Evolutionary conservation across 257 asterid genomes (phyloP), one percentile per base, ranked within the genome.

Genomic region (Lycium barbarum): DNA sequence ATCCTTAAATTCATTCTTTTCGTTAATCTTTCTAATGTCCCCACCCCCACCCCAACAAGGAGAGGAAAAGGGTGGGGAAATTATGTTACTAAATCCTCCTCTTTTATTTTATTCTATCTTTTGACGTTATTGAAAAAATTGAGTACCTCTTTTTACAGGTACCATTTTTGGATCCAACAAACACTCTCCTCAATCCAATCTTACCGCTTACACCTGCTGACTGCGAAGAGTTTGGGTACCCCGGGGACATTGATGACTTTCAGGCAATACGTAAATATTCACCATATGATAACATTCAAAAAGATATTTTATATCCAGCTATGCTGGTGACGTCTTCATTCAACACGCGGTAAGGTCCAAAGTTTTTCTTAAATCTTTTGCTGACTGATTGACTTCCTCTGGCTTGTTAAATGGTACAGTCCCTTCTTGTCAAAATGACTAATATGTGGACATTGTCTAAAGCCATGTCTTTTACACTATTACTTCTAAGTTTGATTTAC

Each of bases 221-320:
- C 89, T 96, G 92, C 8, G 99, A 96, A 88, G 99, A 96, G 89
- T 95, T 95, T 86, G 99, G 99, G 79, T 93, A 93, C 88, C 99
- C 99, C 13, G 98, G 94, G 45, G 98, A 93, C 73, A 85, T 89
- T 17, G 93, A 92, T 86, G 98, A 95, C 86, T 97, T 97, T 85
- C 92, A 87, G 85, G 98, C 97, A 63, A 94, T 96, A 63, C 98
- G 93, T 43, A 90, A 93, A 84, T 95, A 90, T 86, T 97, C 99
- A 79, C 98, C 99, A 26, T 97, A 93, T 59, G 98, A 95, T 88
- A 97, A 97, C 86, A 91, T 95, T 81, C 86, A n/a, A 82, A 93
- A 89, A 88, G 93, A 90, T 17, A 89, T 86, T 17, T 40, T 89
- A 7, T 93, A 91, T 88, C 98, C 98, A 38, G 92, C 98, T 79